Conservation (phyloP, 192 early-diverging fungal genomes). For the Spizellomyces punctatus region DNA sequence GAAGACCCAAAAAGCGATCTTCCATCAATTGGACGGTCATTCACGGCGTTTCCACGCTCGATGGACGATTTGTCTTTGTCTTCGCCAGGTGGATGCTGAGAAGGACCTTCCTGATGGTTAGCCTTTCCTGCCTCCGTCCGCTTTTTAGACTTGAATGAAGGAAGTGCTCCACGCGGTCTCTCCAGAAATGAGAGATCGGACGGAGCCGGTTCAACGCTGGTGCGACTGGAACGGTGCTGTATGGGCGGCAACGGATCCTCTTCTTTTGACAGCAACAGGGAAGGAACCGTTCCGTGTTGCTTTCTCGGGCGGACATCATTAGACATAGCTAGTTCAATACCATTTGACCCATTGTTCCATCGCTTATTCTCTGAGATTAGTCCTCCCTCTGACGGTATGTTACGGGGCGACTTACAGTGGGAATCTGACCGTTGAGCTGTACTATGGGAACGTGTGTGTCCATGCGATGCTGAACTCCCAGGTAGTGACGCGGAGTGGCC, state of each 20-base stretch:
- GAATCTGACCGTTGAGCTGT: background rate
- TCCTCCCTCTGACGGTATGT: background rate
- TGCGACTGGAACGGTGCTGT: background rate
- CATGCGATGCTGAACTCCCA: background rate
- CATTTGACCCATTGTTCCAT: too few relatives aligned
- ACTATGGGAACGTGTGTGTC: background rate
- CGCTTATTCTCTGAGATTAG: background rate
- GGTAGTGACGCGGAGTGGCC: background rate
- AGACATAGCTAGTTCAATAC: background rate
- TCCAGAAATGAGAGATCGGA: background rate
- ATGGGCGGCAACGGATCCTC: background rate
- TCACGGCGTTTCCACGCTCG: too few relatives aligned
- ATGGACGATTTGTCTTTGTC: too few relatives aligned
- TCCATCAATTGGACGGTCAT: too few relatives aligned
- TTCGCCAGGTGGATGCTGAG: background rate
- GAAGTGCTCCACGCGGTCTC: background rate
- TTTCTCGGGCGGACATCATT: background rate
- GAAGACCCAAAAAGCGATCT: background rate
- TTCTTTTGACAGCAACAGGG: background rate
- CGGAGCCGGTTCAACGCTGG: background rate
- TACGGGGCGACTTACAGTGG: background rate
- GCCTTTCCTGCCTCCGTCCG: background rate
- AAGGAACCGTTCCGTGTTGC: background rate
- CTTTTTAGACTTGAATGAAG: background rate
- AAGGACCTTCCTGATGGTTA: background rate